These are phyloP conservation scores for Clarireedia paspali DNA, from an alignment of 2,329 filamentous ascomycete species.

Conservation along the genomic window DNA sequence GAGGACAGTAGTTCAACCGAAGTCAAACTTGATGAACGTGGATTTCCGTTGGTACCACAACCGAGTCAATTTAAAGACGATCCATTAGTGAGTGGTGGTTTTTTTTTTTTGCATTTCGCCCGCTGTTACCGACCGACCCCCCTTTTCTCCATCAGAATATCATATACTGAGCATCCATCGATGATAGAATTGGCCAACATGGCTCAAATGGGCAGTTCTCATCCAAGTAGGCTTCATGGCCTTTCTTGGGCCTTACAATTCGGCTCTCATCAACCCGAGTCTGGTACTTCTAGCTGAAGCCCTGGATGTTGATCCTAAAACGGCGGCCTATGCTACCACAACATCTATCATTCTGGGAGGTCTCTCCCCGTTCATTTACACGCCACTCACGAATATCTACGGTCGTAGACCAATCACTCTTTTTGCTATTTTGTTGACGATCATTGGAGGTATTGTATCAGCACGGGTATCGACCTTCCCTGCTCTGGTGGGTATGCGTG, in stretches of 20 bases:
- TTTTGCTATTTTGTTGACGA: constrained; percentile 22
- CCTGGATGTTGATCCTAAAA: constrained; percentile 19
- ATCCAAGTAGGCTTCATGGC: constrained; percentile 28
- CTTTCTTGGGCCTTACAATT: constrained; percentile 26
- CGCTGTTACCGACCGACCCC: not conserved
- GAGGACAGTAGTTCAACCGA: constrained; percentile 2
- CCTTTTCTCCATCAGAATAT: not conserved
- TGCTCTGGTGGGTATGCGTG: constrained; percentile 22
- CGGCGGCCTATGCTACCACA: constrained; percentile 25
- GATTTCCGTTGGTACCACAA: constrained; percentile 25
- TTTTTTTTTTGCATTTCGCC: not conserved
- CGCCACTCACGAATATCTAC: constrained; percentile 24
- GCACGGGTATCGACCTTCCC: constrained; percentile 18
- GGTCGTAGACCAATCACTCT: constrained; percentile 27
- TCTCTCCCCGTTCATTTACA: constrained; percentile 25
- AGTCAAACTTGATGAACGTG: constrained; percentile 19
- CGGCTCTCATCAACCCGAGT: constrained; percentile 26
- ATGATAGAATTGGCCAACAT: constrained; percentile 25
- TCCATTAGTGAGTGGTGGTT: constrained; percentile 20
- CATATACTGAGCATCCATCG: not conserved
- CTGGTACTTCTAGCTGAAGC: constrained; percentile 22
- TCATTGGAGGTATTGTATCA: constrained; percentile 23
- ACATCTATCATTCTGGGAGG: constrained; percentile 25
- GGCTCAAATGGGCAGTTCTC: constrained; percentile 29
- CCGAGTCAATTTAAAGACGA: constrained; percentile 27